Base-by-base conservation (phyloP, 164 flowering plant genomes). In the Paratinospora sagittata region DNA sequence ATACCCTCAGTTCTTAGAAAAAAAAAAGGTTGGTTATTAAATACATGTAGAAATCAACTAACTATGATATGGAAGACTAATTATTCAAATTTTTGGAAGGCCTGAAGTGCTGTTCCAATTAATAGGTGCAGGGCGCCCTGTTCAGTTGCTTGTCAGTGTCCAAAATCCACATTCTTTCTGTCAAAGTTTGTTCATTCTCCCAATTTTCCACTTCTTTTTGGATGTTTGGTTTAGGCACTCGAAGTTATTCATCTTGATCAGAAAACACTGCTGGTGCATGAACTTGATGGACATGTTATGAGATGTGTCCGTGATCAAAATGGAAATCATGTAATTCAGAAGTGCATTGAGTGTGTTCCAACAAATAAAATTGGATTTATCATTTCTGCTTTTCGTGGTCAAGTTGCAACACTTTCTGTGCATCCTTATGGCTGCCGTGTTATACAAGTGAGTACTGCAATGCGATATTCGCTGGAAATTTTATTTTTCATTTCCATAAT, bases 401-500 rank as follows among this genome's bases (percentile, higher is more conserved):
- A 93, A 75, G 98, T 93, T 80, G 87, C 85, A 21, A 75, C 82
- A n/a, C 89, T 93, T 69, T 85, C 97, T 17, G 90, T 80, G 26
- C 98, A 93, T 84, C 93, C 98, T 3, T 93, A 93, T 82, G 98
- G 98, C 63, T 93, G 97, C 67, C 98, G 98, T 76, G 98, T 93
- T 66, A 90, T 93, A 45, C 98, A 93, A 96, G 98, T 92, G 79
- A 72, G 67, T 19, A 55, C 43, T 17, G 11, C 21, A 8, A 33
- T 21, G n/a, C 21, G 19, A n/a, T 4, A 14, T 13, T 16, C 33
- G 17, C 24, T 37, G 26, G 27, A 65, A 36, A 0, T 66, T 9
- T 1, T 37, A 39, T 66, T 36, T 66, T 39, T 66, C 17, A 9
- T 33, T 3, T 33, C 10, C 58, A 52, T 36, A 8, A 36, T 41